Base-by-base conservation (phyloP, 208 protist genomes). In the Strigomonas culicis region DNA sequence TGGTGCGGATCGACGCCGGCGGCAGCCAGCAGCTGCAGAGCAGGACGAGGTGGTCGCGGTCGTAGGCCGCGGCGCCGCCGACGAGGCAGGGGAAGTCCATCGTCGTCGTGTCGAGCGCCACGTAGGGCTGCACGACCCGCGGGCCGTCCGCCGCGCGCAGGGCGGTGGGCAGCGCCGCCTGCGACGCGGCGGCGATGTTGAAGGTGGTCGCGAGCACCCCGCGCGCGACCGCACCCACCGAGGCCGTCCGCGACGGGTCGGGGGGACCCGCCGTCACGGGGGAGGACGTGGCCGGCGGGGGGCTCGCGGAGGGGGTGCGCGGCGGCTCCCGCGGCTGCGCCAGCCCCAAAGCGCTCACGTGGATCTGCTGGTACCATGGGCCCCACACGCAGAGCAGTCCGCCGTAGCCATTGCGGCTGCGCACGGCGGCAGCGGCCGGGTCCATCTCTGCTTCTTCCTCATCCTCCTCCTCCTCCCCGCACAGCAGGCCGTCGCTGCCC, bases 1-100 rank as follows among this genome's bases (percentile, higher is more conserved):
- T 36, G 46, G 25, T 43, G 41, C 13, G 66, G 55, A 32, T 79
- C 79, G 1, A 82, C 59, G 30, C 74, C 66, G 47, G 62, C 60
- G n/a, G 75, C 81, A 21, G 88, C 47, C 13, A 88, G 34, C 44
- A 89, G 66, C 34, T 13, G 34, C 34, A 39, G 34, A 39, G 34
- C 34, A 39, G 34, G 7, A 39, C 34, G 34, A 39, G 34, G 34
- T 39, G 34, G 34, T 39, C 34, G 34, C 34, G 34, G 34, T 39
- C 34, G 10, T 39, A 39, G 34, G 34, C 34, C 7, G 34, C 34
- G 34, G 34, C 34, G 34, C 34, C 34, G 10, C 34, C 34, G 4
- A 39, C 34, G 7, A 39, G 34, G 10, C 34, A 39, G 7, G 34
- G 34, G 34, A 71, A 46, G 15, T 67, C 60, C 43, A 62, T 36